Conservation (phyloP, 805 yeast genomes). For the Candida pseudofarinosa region DNA sequence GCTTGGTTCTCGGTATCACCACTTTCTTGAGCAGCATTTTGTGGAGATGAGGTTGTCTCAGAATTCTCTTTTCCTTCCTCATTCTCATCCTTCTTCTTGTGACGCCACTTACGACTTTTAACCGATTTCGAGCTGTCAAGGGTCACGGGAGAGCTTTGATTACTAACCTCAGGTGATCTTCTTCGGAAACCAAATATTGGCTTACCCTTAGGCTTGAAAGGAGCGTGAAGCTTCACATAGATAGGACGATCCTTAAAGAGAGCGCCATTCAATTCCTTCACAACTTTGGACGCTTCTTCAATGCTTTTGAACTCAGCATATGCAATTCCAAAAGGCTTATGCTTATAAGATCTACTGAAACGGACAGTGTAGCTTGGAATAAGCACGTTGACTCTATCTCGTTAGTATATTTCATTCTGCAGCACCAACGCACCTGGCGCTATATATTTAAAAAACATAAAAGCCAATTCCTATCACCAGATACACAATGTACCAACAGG, state of each 20-base stretch:
- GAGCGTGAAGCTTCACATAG: conserved; percentile 38
- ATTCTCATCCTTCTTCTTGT: background rate
- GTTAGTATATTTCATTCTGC: conserved; percentile 1
- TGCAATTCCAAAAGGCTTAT: conserved; percentile 53
- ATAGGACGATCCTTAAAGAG: conserved; percentile 35
- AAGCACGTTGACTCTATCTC: conserved; percentile 32
- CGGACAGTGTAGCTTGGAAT: conserved; percentile 54
- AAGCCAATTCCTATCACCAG: too few relatives aligned
- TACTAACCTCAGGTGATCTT: background rate
- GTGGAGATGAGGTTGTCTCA: background rate
- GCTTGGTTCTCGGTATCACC: background rate
- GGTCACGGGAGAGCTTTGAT: background rate
- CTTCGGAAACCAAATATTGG: conserved; percentile 2
- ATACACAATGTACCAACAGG: too few relatives aligned
- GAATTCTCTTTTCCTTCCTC: conserved; percentile 1
- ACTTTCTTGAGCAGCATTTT: conserved; percentile 3
- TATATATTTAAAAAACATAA: too few relatives aligned
- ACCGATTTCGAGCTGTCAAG: background rate
- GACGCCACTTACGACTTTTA: background rate
- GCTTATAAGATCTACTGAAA: conserved; percentile 36
- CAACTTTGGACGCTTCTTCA: conserved; percentile 26
- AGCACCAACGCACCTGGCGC: too few relatives aligned
- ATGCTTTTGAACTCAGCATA: conserved; percentile 32
- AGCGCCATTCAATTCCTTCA: conserved; percentile 21
- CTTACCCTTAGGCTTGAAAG: conserved; percentile 29